A percentile compares a stretch with the other conserved stretches of the same genome.
These are phyloP conservation scores for Hypoxylon lenormandii DNA, from an alignment of 495 filamentous ascomycete species.

Conservation along the genomic window DNA sequence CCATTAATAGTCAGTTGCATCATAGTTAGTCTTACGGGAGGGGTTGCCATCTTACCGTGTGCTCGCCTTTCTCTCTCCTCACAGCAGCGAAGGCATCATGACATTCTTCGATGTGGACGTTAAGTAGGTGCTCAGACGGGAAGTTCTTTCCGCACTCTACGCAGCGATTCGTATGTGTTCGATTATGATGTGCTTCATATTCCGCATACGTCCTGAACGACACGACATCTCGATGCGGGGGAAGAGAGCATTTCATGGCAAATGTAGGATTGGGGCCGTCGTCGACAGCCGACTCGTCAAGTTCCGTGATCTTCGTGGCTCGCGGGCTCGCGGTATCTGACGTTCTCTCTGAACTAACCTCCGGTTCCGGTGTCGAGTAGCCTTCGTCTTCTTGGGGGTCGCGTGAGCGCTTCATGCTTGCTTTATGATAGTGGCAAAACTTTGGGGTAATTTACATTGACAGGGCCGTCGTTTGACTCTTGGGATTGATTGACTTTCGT, in stretches of 20 bases:
- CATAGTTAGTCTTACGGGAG: not conserved
- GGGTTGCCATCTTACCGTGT: constrained; percentile 72
- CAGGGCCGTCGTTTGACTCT: not conserved
- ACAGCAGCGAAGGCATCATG: constrained; percentile 83
- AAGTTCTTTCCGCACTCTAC: constrained; percentile 83
- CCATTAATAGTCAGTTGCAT: constrained; percentile 28
- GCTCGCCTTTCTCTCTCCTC: constrained; percentile 81
- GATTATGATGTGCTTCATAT: constrained; percentile 87
- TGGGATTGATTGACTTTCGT: not conserved
- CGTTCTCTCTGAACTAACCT: constrained; percentile 25
- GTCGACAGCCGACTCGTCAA: constrained; percentile 54
- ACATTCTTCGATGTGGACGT: constrained; percentile 89
- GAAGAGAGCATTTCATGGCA: constrained; percentile 81
- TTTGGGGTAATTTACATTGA: constrained; percentile 52
- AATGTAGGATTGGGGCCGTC: constrained; percentile 40
- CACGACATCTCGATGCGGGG: constrained; percentile 76
- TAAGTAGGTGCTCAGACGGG: constrained; percentile 75
- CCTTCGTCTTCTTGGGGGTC: constrained; percentile 60
- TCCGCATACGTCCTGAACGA: constrained; percentile 80
- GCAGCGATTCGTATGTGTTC: constrained; percentile 86
- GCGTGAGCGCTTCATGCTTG: constrained; percentile 66
- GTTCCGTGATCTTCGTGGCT: constrained; percentile 58
- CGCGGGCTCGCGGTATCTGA: constrained; percentile 30
- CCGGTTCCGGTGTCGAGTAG: constrained; percentile 32
- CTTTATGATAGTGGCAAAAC: constrained; percentile 24